A percentile compares a stretch with the other conserved stretches of the same genome.
phyloP scores from a whole-genome alignment of 2,329 filamentous ascomycete species.

The Gaeumannomyces tritici region DNA sequence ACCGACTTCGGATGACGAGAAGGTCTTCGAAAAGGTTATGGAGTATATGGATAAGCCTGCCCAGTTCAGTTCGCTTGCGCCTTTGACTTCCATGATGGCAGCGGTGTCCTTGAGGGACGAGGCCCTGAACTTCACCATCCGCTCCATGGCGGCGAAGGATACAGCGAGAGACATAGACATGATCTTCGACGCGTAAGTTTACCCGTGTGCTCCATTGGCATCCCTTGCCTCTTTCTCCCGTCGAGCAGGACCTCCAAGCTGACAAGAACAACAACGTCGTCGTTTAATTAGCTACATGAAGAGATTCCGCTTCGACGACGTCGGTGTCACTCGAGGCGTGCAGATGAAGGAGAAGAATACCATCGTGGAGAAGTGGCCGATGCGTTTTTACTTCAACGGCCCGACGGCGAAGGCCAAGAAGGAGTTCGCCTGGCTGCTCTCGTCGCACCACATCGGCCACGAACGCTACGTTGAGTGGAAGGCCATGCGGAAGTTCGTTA shows the following conservation, averaged over 20 bases:
- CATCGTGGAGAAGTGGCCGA: neutral
- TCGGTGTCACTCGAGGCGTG: neutral
- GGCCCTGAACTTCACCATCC: too few species aligned
- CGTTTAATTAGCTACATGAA: neutral
- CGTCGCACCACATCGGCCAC: neutral
- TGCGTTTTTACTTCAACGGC: neutral
- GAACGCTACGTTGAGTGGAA: conserved; percentile 3
- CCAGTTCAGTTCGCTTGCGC: too few species aligned
- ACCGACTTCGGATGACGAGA: too few species aligned
- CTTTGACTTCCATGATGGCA: too few species aligned
- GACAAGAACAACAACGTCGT: neutral
- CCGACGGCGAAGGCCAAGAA: neutral
- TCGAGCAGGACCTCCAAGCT: neutral
- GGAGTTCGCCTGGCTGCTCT: neutral
- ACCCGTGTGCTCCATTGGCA: too few species aligned
- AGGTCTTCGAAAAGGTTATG: too few species aligned
- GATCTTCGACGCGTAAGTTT: neutral
- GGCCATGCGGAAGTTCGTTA: too few species aligned
- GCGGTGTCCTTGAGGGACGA: too few species aligned
- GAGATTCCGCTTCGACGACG: neutral
- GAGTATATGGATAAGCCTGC: too few species aligned
- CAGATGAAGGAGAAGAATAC: neutral
- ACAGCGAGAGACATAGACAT: too few species aligned
- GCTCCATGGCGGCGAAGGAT: neutral
- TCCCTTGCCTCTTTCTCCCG: too few species aligned